Evolutionary conservation across 2,329 filamentous ascomycete genomes (phyloP), one percentile per base, ranked within the genome.

Genomic region (Bipolaris victoriae): DNA sequence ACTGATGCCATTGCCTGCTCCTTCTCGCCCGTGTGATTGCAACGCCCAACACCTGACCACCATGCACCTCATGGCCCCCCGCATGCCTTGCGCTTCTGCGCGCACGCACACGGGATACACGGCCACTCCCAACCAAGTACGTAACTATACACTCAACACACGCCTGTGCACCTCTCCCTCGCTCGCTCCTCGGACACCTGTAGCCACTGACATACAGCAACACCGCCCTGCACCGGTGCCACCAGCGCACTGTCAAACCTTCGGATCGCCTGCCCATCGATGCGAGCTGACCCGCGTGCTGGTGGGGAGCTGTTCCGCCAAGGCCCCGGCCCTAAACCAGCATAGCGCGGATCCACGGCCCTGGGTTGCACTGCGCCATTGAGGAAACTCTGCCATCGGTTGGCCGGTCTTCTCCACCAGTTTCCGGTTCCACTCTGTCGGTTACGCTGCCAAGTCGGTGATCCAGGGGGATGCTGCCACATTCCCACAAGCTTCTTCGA

Each of bases 371-470:
- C 63, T 40, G 56, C 62, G 60, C 64, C 67, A 57, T 62, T 58
- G 63, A 66, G 64, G 53, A 52, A 66, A 60, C 64, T 56, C 63
- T 59, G 63, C 57, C 63, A 66, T 71, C 68, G 66, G 63, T 65
- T 70, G 66, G 64, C 61, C 63, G 62, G 67, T 33, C 41, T 52
- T 49, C 64, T 61, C 61, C 62, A 66, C 65, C 57, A 60, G 55
- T 57, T 65, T 64, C 69, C 70, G 63, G 65, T 40, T 66, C 72
- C 72, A 66, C 49, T 20, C 68, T 66, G 69, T 71, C 72, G 72
- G 72, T 61, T 63, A 57, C 59, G 48, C 44, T 26, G 59, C 58
- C 60, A 59, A 63, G 59, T 16, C 24, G 43, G 33, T 53, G 52
- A 45, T 58, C 35, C 53, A 57, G 48, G 47, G 49, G 51, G 22